A percentile compares a stretch with the other conserved stretches of the same genome.
Conservation (phyloP, 441 rosid genomes). For the Corymbia citriodora region DNA sequence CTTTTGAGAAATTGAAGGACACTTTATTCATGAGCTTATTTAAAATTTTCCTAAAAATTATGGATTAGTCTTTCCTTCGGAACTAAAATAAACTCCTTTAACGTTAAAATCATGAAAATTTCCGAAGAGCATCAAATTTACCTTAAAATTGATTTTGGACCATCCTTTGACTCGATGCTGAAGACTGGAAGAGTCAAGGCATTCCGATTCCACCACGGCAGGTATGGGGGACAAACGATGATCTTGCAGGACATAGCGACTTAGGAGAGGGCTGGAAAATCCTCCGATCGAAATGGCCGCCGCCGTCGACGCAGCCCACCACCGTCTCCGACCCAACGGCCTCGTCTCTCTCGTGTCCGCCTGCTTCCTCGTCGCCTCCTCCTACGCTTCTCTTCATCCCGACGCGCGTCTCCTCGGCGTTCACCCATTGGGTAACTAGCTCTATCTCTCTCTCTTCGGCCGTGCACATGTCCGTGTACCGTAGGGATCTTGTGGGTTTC, state of each 20-base stretch:
- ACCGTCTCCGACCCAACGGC: background rate
- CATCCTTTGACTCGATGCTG: background rate
- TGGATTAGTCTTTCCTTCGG: background rate
- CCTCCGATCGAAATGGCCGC: background rate
- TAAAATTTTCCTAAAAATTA: background rate
- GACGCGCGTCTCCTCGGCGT: conserved; percentile 39
- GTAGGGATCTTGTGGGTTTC: background rate
- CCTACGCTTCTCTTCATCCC: conserved; percentile 13
- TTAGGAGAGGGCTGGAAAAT: background rate
- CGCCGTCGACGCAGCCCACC: background rate
- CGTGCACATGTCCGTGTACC: background rate
- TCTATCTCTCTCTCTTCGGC: background rate
- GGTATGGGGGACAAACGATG: background rate
- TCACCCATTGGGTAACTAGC: conserved; percentile 57
- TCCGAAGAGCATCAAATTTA: background rate
- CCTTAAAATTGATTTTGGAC: background rate
- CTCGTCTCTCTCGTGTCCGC: background rate
- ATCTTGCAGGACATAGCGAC: background rate
- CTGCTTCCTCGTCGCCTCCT: background rate
- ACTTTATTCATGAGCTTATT: accelerated
- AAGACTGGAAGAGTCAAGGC: background rate
- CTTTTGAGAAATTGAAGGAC: too few species aligned
- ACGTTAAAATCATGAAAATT: background rate
- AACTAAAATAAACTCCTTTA: background rate
- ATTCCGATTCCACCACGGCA: background rate